Conservation (phyloP, 2,329 filamentous ascomycete genomes). For the Verticillium zaregamsianum region DNA sequence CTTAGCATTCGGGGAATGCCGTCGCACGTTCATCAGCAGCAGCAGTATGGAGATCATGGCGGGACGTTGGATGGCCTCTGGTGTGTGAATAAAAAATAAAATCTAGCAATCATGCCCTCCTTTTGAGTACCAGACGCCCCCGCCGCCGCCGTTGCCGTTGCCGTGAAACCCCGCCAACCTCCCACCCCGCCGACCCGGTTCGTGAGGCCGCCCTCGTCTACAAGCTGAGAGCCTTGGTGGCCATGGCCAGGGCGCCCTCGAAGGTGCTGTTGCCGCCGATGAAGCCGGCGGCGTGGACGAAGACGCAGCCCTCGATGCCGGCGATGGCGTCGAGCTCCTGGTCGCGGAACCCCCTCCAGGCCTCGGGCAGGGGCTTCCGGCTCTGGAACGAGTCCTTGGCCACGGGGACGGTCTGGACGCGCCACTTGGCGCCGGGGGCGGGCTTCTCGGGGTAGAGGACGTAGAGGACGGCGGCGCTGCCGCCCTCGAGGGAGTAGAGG, state of each 20-base stretch:
- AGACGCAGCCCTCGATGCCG: conserved; percentile 72
- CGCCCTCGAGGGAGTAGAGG: conserved; percentile 77
- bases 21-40: background rate
- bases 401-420: conserved; percentile 87
- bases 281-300: conserved; percentile 92
- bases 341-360: conserved; percentile 89
- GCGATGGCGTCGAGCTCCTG: conserved; percentile 72
- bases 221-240: conserved; percentile 61
- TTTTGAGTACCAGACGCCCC: background rate
- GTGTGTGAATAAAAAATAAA: background rate
- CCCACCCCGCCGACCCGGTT: background rate
- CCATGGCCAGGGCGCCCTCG: conserved; percentile 84
- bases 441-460: conserved; percentile 87
- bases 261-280: conserved; percentile 94
- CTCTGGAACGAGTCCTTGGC: conserved; percentile 85
- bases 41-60: background rate
- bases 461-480: conserved; percentile 64
- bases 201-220: background rate
- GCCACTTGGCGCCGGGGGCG: conserved; percentile 76
- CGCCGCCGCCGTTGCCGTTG: background rate
- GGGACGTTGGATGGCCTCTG: background rate
- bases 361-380: conserved; percentile 83
- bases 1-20: background rate
- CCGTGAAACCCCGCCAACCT: background rate
- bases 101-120: background rate